A percentile compares a stretch with the other conserved stretches of the same genome.
These are phyloP conservation scores for Neofusicoccum sp. DNA, from an alignment of 2,329 filamentous ascomycete genomes.

Conservation along the genomic window DNA sequence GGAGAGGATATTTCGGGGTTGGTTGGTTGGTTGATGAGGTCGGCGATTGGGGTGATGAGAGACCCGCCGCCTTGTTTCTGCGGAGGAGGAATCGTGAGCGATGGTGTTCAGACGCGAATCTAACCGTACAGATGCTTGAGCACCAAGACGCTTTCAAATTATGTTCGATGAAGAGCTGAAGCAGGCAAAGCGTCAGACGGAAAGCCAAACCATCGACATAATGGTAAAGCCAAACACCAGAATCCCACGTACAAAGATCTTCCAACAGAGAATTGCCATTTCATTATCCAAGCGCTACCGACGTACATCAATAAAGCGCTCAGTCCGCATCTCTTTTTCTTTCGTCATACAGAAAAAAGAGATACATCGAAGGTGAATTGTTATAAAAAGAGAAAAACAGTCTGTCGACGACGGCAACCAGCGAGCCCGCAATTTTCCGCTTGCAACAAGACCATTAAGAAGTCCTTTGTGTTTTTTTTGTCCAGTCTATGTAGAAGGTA, in stretches of 20 bases:
- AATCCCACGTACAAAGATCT: too few relatives aligned
- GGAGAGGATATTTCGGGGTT: too few relatives aligned
- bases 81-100: too few relatives aligned
- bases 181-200: too few relatives aligned
- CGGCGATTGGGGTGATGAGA: too few relatives aligned
- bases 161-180: too few relatives aligned
- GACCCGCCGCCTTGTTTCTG: too few relatives aligned
- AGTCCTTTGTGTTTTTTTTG: neutral
- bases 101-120: too few relatives aligned
- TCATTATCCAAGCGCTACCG: neutral
- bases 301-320: neutral
- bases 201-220: too few relatives aligned
- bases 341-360: neutral
- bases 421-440: neutral
- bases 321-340: neutral
- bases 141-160: too few relatives aligned
- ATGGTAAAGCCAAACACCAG: neutral
- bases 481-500: slow-evolving; percentile 4
- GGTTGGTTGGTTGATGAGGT: too few relatives aligned
- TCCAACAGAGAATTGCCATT: neutral
- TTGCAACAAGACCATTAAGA: neutral
- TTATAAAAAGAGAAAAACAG: neutral
- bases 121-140: too few relatives aligned
- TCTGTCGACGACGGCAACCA: neutral
- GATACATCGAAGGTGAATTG: neutral